phyloP scores from a whole-genome alignment of 306 rosid genomes.

The Fragaria nilgerrensis region DNA sequence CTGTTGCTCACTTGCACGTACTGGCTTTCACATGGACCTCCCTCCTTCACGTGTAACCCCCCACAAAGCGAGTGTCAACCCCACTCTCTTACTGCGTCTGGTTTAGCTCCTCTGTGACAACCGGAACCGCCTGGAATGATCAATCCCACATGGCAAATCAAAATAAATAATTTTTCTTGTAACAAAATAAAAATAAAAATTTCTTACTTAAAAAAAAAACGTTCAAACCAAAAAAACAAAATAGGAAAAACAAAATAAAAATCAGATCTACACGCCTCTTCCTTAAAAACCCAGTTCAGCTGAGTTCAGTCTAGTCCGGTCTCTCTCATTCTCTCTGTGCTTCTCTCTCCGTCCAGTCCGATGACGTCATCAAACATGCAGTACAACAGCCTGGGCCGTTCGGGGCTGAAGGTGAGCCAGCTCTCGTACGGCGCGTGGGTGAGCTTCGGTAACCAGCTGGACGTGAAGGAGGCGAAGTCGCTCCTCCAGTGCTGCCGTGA shows the following conservation, averaged over 20 bases:
- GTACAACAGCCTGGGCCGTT: conserved; percentile 82
- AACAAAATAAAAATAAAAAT: no score
- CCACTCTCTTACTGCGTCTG: background rate
- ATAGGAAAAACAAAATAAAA: background rate
- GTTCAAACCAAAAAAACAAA: background rate
- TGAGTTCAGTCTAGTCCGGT: background rate
- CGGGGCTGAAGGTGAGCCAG: conserved; percentile 93
- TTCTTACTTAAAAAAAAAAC: no score
- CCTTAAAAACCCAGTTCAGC: background rate
- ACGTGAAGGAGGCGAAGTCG: conserved; percentile 90
- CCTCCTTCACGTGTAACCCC: background rate
- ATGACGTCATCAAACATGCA: conserved; percentile 45
- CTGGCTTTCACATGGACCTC: background rate
- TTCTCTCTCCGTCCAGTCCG: background rate
- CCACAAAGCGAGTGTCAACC: background rate
- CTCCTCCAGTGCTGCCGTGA: conserved; percentile 91
- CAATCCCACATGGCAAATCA: background rate
- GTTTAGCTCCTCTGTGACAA: background rate
- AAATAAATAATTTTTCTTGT: no score
- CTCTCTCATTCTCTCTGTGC: background rate
- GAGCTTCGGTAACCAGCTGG: conserved; percentile 94
- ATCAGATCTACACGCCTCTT: background rate
- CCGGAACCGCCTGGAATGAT: background rate
- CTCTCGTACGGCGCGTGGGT: conserved; percentile 95
- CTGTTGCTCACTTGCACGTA: background rate